Evolutionary conservation across 2,329 filamentous ascomycete species (phyloP), one percentile per base, ranked within the genome.

Genomic region (Diaporthe citriasiana): DNA sequence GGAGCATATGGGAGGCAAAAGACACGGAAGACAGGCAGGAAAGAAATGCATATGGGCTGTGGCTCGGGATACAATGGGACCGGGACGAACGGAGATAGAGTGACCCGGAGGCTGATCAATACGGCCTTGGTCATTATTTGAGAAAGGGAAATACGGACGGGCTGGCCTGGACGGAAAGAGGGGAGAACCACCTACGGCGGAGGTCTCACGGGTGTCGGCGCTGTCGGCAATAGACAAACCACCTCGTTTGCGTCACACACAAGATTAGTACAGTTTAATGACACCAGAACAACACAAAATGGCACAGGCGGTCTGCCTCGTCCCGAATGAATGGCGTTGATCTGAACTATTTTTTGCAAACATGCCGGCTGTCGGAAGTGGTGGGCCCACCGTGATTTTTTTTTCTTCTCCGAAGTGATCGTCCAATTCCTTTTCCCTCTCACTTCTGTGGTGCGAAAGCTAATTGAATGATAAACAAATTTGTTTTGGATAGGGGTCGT

Each of bases 221-320:
- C 47, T 17, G 47, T 40, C 57, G 60, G 47, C 40, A 53, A 55
- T 35, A 65, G 73, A 74, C 53, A 47, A 22, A 71, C 38, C 47
- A 33, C 2, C 47, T 53, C 45, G n/a, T 68, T 68, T 68, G 63
- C 63, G 42, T 33, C 60, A n/a, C 63, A 53, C 15, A 68, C 45
- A 68, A 57, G 73, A 73, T 56, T 73, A 75, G 50, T 66, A 70
- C 56, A 70, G 55, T 75, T 75, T 75, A 75, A 75, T 75, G 50
- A 75, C 73, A 73, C 56, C 73, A 70, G 73, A 75, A 73, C 47
- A 73, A 53, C 30, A 66, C 63, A 38, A 38, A 51, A 66, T 70
- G 71, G 45, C 63, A 70, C 59, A 33, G 38, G 40, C 27, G n/a
- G 27, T 40, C 10, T 66, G 57, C 10, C 72, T 55, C 6, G 6